Conservation (phyloP, 2,329 filamentous ascomycete genomes). For the Aspergillus hortae region DNA sequence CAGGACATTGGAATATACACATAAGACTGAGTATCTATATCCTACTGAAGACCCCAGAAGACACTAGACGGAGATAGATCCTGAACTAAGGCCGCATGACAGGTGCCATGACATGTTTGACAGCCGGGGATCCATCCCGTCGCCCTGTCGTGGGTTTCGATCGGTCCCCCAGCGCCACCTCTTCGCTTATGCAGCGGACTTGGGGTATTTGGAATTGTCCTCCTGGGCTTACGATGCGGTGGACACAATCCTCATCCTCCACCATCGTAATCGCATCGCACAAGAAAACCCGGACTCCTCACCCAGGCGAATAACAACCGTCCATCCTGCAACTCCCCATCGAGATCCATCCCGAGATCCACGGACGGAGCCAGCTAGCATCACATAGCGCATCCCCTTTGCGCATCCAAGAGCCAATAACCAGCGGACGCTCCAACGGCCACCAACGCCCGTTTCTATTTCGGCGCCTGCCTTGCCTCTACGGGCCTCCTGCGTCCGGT, state of each 20-base stretch:
- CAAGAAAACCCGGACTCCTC: not conserved
- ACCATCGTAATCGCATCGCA: too few species aligned
- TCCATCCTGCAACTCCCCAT: not conserved
- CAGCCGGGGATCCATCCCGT: not conserved
- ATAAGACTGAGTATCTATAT: too few species aligned
- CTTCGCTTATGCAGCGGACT: too few species aligned
- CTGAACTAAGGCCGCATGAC: not conserved
- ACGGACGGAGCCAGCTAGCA: not conserved
- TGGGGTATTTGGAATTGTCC: not conserved
- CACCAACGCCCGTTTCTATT: not conserved
- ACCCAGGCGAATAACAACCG: not conserved
- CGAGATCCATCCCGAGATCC: not conserved
- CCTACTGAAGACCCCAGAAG: too few species aligned
- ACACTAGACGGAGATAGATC: not conserved
- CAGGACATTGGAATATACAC: too few species aligned
- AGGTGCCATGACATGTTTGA: not conserved
- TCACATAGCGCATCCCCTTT: not conserved
- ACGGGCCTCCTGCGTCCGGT: slow-evolving; percentile 1
- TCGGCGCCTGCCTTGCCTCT: not conserved
- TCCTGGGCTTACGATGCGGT: too few species aligned
- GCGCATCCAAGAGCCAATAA: not conserved
- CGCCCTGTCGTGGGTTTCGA: not conserved
- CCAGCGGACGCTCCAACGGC: not conserved
- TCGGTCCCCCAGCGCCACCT: not conserved
- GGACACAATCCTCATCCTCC: not conserved